Base-by-base conservation (phyloP, 768 basidiomycete species). In the Ephemerocybe angulata region DNA sequence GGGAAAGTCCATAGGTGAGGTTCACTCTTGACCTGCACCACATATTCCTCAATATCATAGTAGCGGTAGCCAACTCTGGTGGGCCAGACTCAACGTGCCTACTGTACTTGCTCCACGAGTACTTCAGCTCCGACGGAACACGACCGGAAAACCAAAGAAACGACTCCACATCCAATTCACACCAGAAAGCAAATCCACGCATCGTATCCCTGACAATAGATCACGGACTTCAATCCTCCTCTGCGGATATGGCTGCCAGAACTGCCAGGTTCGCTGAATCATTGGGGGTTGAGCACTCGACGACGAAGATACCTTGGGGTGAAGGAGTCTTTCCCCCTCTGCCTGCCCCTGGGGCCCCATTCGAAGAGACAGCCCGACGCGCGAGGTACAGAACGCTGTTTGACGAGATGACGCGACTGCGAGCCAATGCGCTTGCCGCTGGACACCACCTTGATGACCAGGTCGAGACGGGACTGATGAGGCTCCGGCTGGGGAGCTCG, bases 371-470 rank as follows among this genome's bases (percentile, higher is more conserved):
- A 15, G 86, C 85, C 1, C 82, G 90, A 12, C 61, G 66, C 1
- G 86, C 81, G 28, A 81, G 91, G 21, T 84, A 85, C 59, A 35
- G 41, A n/a, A 24, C 62, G 1, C 59, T 72, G 28, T 65, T 69
- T 55, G 50, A 67, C 21, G 51, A 42, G 0, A 79, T 89, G 80
- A 63, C 65, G 4, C 55, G 58, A 1, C 55, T 66, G 0, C 62
- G 73, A 1, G 66, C 75, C 3, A 59, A 72, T 15, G 64, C 76
- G 13, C 64, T 91, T 52, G 86, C 86, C 1, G 77, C 86, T 47
- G 91, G 81, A 0, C 91, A 93, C 60, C 91, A 93, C 63, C 78
- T 79, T 3, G 89, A 93, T 63, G 91, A 93, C 64, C 89, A 93
- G 64, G 78, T 92, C 10, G 91, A 93, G 65, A 93, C 91, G 0